These are phyloP conservation scores for Podospora appendiculata DNA, from an alignment of 495 filamentous ascomycete genomes.

Conservation along the genomic window DNA sequence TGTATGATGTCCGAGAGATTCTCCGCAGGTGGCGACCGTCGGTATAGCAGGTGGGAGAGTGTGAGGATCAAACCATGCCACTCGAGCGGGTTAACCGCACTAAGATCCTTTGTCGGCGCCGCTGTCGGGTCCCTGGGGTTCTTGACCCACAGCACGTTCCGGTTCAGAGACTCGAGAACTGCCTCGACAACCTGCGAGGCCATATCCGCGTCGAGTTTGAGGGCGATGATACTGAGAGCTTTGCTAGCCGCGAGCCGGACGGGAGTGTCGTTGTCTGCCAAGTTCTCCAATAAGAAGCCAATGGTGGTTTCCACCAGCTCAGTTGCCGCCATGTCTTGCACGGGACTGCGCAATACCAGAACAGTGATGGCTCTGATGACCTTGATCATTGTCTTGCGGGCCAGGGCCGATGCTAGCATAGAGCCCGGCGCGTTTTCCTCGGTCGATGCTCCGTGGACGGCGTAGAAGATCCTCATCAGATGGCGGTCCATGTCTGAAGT, in stretches of 20 bases:
- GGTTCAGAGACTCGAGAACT: constrained; percentile 63
- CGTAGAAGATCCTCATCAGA: constrained; percentile 36
- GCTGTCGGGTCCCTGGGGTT: constrained; percentile 21
- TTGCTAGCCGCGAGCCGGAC: constrained; percentile 89
- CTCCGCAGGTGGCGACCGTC: constrained; percentile 58
- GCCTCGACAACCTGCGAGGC: constrained; percentile 79
- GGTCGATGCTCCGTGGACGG: constrained; percentile 35
- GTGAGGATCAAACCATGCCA: constrained; percentile 94
- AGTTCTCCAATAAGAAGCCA: constrained; percentile 54
- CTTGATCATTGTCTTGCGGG: constrained; percentile 76
- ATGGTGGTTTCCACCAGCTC: constrained; percentile 68
- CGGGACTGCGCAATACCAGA: constrained; percentile 41
- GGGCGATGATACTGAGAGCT: constrained; percentile 74
- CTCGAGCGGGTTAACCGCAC: constrained; percentile 64
- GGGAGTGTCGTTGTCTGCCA: constrained; percentile 80
- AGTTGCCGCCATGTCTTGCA: constrained; percentile 23
- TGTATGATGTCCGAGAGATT: constrained; percentile 64
- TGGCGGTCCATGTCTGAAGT: constrained; percentile 46
- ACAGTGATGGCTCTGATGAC: constrained; percentile 64
- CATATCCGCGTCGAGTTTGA: constrained; percentile 71
- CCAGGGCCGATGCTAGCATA: constrained; percentile 61
- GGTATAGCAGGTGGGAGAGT: constrained; percentile 75
- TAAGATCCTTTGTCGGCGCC: constrained; percentile 50
- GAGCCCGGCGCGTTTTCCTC: constrained; percentile 31
- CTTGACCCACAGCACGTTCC: constrained; percentile 62